Evolutionary conservation across 1,284 basidiomycete genomes (phyloP).

Genomic region (Wolfiporia cocos): DNA sequence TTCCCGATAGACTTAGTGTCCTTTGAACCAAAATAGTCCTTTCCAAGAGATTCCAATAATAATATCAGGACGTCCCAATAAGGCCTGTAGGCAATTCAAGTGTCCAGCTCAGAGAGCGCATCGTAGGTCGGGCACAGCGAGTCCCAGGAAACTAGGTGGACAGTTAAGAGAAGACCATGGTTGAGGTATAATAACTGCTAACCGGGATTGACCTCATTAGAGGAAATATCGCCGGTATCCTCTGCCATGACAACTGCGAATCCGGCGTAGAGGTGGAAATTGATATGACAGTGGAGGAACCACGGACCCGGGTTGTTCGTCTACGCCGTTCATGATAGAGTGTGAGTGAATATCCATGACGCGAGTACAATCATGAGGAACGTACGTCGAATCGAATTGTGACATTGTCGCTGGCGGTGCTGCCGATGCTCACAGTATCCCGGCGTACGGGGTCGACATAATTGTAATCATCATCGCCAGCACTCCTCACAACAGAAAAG

Average conservation of each 20-base stretch:
- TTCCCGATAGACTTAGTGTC: too few species aligned
- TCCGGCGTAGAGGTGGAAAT: constrained; percentile 16
- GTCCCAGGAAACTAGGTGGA: constrained; percentile 12
- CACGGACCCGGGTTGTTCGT: constrained; percentile 20
- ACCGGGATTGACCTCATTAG: constrained; percentile 9
- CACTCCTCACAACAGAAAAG: constrained; percentile 22
- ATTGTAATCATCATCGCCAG: constrained; percentile 26
- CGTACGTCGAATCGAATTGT: constrained; percentile 20
- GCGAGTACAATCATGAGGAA: not conserved
- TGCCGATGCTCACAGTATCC: constrained; percentile 22
- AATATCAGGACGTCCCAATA: too few species aligned
- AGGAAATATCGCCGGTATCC: constrained; percentile 8
- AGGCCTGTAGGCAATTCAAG: too few species aligned
- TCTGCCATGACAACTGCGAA: constrained; percentile 19
- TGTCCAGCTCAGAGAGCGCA: too few species aligned
- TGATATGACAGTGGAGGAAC: constrained; percentile 21
- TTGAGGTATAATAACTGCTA: not conserved
- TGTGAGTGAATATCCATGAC: not conserved
- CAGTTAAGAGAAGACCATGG: not conserved
- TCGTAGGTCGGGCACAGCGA: constrained; percentile 17
- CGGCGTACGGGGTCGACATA: constrained; percentile 31
- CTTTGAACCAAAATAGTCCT: too few species aligned
- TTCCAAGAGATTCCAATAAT: too few species aligned
- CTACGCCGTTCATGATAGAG: constrained; percentile 2
- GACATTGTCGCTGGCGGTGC: constrained; percentile 17